Evolutionary conservation across 176 grass and related monocot genomes (phyloP).

Genomic region (Tillandsia leiboldiana): DNA sequence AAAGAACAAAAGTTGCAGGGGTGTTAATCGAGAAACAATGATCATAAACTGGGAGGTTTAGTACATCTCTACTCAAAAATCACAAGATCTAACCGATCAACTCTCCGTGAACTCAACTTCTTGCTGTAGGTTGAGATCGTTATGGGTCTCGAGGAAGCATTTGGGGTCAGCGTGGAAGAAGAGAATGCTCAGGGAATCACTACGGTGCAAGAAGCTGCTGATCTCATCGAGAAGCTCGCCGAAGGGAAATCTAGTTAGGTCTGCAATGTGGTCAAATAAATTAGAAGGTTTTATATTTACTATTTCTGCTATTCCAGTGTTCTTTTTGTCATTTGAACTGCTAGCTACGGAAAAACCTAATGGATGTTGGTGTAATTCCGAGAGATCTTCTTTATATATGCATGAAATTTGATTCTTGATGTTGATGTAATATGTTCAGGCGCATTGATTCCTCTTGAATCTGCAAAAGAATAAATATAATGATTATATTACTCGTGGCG

Average conservation of each 20-base stretch:
- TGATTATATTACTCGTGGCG: no score
- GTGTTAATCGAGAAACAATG: conserved; percentile 7
- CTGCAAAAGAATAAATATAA: no score
- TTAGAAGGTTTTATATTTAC: background rate
- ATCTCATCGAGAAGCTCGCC: conserved; percentile 44
- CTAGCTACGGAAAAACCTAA: no score
- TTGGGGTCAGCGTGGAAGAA: conserved; percentile 46
- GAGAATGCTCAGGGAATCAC: conserved; percentile 39
- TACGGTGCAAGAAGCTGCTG: conserved; percentile 39
- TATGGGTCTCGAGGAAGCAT: conserved; percentile 66
- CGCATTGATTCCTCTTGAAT: no score
- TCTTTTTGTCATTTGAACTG: no score
- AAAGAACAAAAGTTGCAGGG: background rate
- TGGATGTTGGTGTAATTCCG: no score
- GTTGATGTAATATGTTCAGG: no score
- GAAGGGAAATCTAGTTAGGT: background rate
- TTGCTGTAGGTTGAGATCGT: conserved; percentile 46
- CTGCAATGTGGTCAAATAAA: background rate
- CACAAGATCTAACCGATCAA: no score
- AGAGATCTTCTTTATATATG: no score
- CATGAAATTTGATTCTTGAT: no score
- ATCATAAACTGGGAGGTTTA: background rate
- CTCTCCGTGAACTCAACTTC: background rate
- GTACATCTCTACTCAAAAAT: no score
- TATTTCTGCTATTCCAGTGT: no score